phyloP scores from a whole-genome alignment of 225 moss, liverwort and hornwort genomes.

The Anthoceros angustus region DNA sequence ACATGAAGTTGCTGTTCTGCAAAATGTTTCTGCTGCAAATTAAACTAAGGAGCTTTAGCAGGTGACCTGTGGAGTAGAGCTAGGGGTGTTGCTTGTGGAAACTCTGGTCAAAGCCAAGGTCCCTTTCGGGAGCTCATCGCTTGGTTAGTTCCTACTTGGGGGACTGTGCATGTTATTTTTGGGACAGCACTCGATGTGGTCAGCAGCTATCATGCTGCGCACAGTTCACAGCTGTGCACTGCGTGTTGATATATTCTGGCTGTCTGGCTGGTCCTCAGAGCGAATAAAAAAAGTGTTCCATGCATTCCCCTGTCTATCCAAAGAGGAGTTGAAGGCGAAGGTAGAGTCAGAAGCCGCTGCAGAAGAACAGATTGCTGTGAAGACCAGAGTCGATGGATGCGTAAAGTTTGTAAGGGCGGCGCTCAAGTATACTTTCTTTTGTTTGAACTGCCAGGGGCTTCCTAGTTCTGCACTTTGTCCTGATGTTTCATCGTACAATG shows the following conservation, averaged over 20 bases:
- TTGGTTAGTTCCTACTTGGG: constrained; percentile 31
- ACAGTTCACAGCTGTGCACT: too few species aligned
- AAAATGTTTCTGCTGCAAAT: neutral
- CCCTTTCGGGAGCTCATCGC: constrained; percentile 39
- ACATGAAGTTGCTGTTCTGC: neutral
- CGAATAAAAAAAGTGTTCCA: constrained; percentile 47
- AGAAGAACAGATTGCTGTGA: constrained; percentile 51
- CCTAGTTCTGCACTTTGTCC: neutral
- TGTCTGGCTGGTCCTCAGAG: constrained; percentile 26
- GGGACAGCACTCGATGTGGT: neutral
- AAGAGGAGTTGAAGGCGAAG: constrained; percentile 10
- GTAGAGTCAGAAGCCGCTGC: constrained; percentile 20
- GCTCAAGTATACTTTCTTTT: constrained; percentile 40
- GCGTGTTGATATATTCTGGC: neutral
- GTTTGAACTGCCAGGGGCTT: neutral
- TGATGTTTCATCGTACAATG: constrained; percentile 1
- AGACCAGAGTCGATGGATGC: constrained; percentile 86
- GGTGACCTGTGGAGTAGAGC: constrained; percentile 94
- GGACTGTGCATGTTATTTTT: neutral
- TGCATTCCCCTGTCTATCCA: constrained; percentile 47
- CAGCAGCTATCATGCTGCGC: neutral
- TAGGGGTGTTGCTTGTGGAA: constrained; percentile 72
- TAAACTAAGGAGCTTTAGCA: constrained; percentile 18
- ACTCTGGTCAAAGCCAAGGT: constrained; percentile 54
- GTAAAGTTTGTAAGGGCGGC: constrained; percentile 75